These are phyloP conservation scores for Fagus sylvatica DNA, from an alignment of 306 rosid species.

Conservation along the genomic window DNA sequence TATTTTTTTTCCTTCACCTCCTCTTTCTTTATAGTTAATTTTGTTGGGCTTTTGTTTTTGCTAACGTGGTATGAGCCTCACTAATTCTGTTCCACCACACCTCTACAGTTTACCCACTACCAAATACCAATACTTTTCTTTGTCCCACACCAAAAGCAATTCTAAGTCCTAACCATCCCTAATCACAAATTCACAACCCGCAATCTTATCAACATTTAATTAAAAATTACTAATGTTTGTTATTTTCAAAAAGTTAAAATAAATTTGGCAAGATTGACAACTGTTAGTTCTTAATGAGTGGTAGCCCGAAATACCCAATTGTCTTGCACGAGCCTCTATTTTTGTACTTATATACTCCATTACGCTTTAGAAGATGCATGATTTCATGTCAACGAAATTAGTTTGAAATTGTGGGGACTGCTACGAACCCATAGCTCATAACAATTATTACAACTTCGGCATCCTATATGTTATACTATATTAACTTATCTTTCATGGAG, in stretches of 20 bases:
- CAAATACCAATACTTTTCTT: constrained; percentile 27
- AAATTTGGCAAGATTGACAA: no score
- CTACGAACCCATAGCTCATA: neutral
- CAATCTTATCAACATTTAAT: constrained; percentile 3
- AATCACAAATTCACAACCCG: constrained; percentile 45
- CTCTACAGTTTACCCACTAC: constrained; percentile 44
- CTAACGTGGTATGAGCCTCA: constrained; percentile 25
- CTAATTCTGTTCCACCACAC: constrained; percentile 27
- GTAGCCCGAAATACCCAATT: neutral
- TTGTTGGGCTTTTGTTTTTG: constrained; percentile 18
- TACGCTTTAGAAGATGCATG: neutral
- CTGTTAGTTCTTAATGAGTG: neutral
- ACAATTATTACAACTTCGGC: neutral
- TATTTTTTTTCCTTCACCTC: constrained; percentile 37
- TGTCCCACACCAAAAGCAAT: constrained; percentile 31
- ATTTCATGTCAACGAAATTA: neutral
- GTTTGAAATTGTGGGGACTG: neutral
- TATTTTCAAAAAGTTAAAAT: no score
- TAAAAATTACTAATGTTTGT: no score
- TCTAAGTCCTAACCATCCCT: constrained; percentile 25
- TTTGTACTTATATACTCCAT: neutral
- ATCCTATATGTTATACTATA: neutral
- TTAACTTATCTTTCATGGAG: constrained; percentile 9
- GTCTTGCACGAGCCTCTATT: neutral
- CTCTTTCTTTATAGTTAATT: constrained; percentile 23